phyloP scores from a whole-genome alignment of 768 basidiomycete genomes.

The Mycena venus region DNA sequence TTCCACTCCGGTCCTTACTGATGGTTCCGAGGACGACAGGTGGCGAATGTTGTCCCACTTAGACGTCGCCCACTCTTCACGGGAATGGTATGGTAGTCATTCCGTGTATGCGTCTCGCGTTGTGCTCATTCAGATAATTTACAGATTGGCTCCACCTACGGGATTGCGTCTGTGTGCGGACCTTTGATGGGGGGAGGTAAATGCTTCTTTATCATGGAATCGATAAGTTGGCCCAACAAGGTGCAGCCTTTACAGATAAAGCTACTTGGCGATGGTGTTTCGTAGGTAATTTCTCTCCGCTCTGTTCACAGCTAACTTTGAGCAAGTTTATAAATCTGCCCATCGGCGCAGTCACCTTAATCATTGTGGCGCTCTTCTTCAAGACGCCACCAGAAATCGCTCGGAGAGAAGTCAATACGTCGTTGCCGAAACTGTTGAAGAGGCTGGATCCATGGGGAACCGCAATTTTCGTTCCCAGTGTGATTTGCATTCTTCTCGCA shows the following conservation, averaged over 20 bases:
- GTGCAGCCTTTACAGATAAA: slow-evolving; percentile 44
- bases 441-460: slow-evolving; percentile 34
- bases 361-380: slow-evolving; percentile 31
- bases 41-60: slow-evolving; percentile 42
- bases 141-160: slow-evolving; percentile 49
- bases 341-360: slow-evolving; percentile 26
- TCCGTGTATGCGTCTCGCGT: too few relatives aligned
- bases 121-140: too few relatives aligned
- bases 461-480: slow-evolving; percentile 26
- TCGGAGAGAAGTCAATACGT: not conserved
- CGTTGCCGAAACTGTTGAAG: slow-evolving; percentile 8
- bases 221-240: too few relatives aligned
- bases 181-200: slow-evolving; percentile 45
- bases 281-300: not conserved
- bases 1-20: too few relatives aligned
- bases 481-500: slow-evolving; percentile 43
- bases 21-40: too few relatives aligned
- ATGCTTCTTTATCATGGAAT: too few relatives aligned
- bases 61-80: slow-evolving; percentile 48
- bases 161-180: slow-evolving; percentile 38
- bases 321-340: slow-evolving; percentile 26
- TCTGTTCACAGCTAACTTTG: too few relatives aligned
- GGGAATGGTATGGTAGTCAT: too few relatives aligned
- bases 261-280: slow-evolving; percentile 21
- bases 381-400: slow-evolving; percentile 26